These are phyloP conservation scores for Bipolaris victoriae DNA, from an alignment of 2,329 filamentous ascomycete genomes.

Conservation along the genomic window DNA sequence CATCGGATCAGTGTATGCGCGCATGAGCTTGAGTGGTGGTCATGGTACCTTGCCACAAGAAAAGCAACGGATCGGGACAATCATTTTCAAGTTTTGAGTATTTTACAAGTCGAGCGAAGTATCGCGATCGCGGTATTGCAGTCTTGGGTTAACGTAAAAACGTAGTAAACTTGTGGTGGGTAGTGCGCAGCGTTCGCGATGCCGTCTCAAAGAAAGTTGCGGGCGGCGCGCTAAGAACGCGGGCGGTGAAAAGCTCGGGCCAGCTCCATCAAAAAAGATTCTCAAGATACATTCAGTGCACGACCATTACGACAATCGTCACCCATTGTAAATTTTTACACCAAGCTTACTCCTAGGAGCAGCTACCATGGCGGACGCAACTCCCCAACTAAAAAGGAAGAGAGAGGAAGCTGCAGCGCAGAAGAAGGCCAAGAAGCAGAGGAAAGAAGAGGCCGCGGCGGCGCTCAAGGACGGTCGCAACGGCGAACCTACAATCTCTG, in stretches of 20 bases:
- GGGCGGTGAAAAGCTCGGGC: constrained; percentile 45
- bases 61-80: constrained; percentile 98
- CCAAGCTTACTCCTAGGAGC: background rate
- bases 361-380: constrained; percentile 33
- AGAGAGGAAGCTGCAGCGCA: constrained; percentile 35
- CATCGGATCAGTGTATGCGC: constrained; percentile 34
- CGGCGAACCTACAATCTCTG: constrained; percentile 21
- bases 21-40: constrained; percentile 10
- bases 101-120: background rate
- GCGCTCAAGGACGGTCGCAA: constrained; percentile 18
- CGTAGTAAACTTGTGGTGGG: constrained; percentile 14
- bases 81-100: constrained; percentile 69
- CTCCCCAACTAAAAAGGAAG: constrained; percentile 41
- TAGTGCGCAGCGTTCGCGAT: constrained; percentile 24
- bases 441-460: constrained; percentile 30
- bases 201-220: constrained; percentile 45
- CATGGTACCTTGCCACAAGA: constrained; percentile 91
- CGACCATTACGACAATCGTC: constrained; percentile 9
- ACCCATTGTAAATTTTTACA: constrained; percentile 3
- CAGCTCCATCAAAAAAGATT: constrained; percentile 32
- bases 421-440: constrained; percentile 40
- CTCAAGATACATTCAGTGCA: constrained; percentile 15
- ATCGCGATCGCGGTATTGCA: constrained; percentile 3
- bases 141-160: background rate
- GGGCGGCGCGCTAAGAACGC: constrained; percentile 30